phyloP scores from a whole-genome alignment of 2,329 filamentous ascomycete genomes.

The Seiridium unicorne region DNA sequence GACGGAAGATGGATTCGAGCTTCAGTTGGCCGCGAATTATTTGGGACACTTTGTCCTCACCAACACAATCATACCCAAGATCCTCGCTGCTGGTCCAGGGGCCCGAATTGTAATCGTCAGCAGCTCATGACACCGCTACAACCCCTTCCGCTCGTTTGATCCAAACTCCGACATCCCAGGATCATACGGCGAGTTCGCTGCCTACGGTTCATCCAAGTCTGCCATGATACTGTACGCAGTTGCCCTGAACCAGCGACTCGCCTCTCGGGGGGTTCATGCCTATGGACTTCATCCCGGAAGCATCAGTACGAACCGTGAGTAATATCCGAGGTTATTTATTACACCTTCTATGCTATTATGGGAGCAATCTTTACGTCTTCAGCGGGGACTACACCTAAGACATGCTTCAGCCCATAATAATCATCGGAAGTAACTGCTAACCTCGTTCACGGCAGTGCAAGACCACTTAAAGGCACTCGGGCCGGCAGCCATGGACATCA shows the following conservation, averaged over 20 bases:
- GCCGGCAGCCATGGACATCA: conserved; percentile 13
- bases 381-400: too few species aligned
- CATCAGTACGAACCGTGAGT: conserved; percentile 20
- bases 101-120: conserved; percentile 19
- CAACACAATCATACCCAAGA: conserved; percentile 24
- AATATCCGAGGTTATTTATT: neutral
- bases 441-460: conserved; percentile 8
- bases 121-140: conserved; percentile 20
- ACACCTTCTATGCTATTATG: too few species aligned
- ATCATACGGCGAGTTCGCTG: conserved; percentile 31
- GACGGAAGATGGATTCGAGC: conserved; percentile 31
- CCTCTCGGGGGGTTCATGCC: conserved; percentile 27
- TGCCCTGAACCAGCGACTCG: conserved; percentile 29
- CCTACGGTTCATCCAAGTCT: conserved; percentile 44
- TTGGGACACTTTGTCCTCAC: conserved; percentile 31
- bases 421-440: too few species aligned
- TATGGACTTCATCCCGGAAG: conserved; percentile 38
- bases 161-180: conserved; percentile 24
- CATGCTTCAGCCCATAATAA: too few species aligned
- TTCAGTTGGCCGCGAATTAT: conserved; percentile 31
- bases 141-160: conserved; percentile 23
- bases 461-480: conserved; percentile 14
- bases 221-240: conserved; percentile 42
- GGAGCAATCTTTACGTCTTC: too few species aligned
- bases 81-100: conserved; percentile 17